Conservation (phyloP, 208 protist species). For the Leishmania aethiopica region DNA sequence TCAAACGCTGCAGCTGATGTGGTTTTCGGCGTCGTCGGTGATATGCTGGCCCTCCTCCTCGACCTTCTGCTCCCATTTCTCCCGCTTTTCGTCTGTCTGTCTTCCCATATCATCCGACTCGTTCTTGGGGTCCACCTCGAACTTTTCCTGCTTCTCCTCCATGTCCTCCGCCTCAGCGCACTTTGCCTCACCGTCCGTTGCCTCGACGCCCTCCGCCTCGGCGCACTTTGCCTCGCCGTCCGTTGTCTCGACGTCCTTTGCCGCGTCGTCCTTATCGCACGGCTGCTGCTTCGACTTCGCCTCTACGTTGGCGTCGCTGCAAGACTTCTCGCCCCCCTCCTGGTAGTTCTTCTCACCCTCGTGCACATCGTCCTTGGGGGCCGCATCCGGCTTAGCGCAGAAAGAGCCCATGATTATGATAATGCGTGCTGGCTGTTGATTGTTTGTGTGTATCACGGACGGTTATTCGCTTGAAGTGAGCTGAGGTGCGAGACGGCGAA, state of each 20-base stretch:
- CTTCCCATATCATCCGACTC: conserved; percentile 7
- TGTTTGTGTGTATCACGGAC: not conserved
- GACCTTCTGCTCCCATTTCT: conserved; percentile 1
- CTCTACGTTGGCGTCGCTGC: not conserved
- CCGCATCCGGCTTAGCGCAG: conserved; percentile 14
- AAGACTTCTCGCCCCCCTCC: not conserved
- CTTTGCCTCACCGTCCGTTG: not conserved
- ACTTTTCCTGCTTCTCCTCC: conserved; percentile 1
- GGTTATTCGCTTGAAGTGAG: not conserved
- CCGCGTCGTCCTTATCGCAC: not conserved
- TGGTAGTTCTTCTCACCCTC: conserved; percentile 8
- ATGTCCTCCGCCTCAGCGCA: not conserved
- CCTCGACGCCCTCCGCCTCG: not conserved
- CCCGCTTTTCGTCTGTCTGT: not conserved
- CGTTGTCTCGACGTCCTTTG: not conserved
- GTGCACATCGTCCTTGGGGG: conserved; percentile 14
- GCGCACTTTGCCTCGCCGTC: not conserved
- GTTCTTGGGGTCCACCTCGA: conserved; percentile 7
- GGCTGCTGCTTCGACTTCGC: not conserved
- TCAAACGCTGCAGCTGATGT: not conserved
- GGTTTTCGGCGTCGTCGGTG: not conserved
- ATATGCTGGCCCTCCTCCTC: not conserved
- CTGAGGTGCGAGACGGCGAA: not conserved
- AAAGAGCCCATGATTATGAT: conserved; percentile 3
- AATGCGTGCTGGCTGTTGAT: not conserved